Evolutionary conservation across 768 basidiomycete species (phyloP), one percentile per base, ranked within the genome.

Genomic region (Tylopilus sp.): DNA sequence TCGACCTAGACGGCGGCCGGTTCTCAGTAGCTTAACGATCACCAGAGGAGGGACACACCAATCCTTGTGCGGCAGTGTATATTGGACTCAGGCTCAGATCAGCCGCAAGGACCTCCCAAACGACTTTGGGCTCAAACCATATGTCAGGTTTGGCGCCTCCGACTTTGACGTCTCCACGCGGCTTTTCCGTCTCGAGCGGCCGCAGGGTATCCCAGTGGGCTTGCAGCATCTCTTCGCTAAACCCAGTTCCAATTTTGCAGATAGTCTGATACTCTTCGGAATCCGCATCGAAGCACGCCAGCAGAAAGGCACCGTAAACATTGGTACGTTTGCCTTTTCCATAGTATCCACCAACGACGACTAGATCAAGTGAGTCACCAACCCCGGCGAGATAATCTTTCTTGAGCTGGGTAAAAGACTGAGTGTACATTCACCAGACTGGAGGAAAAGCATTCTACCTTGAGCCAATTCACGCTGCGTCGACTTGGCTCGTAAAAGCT

Each of bases 211-310:
- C 81, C 69, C 86, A 88, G 62, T 95, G 91, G 15, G 78, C 70
- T 62, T 88, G 83, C 30, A 99, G 69, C 52, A 80, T 78, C 65
- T 98, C 97, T 61, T 99, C 97, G 50, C 88, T 90, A 73, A 99
- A 98, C 2, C 97, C 97, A 0, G 97, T 99, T 9, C 97, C 97
- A 58, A 99, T 97, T 69, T 99, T 99, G 79, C 97, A 98, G 47
- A 98, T 93, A 4, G 95, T 94, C 64, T 99, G 97, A 67, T 81
- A 98, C 65, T 91, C 89, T 68, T 98, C 95, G 18, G 88, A 79
- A 59, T 98, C 97, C 50, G 84, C 76, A 68, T 99, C 97, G 67
- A 93, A 98, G 71, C 95, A 98, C 8, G 97, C 97, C 33, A 99
- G 81, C 21, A 98, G 79, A 81, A 97, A 98, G 12, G 97, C 97